Evolutionary conservation across 192 early-diverging fungal genomes (phyloP).

Genomic region (Phycomyces blakesleeanus): DNA sequence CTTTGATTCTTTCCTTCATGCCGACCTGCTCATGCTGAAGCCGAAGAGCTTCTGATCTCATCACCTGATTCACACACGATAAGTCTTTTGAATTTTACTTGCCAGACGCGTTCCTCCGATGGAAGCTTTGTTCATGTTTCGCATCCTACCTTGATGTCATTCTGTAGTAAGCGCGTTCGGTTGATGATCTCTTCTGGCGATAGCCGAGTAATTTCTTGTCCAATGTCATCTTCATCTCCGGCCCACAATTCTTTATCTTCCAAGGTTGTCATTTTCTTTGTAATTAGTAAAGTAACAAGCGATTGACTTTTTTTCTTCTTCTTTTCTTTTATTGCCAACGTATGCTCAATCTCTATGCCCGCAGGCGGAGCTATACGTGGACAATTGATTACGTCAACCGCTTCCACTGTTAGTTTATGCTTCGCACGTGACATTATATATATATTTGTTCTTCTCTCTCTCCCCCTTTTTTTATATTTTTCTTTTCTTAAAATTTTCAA

Average conservation of each 20-base stretch:
- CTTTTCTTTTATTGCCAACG: too few species aligned
- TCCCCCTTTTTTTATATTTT: too few species aligned
- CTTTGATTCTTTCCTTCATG: constrained; percentile 92
- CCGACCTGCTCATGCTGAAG: constrained; percentile 83
- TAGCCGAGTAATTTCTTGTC: constrained; percentile 84
- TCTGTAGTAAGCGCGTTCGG: constrained; percentile 88
- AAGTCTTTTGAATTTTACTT: neutral
- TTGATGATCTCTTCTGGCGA: constrained; percentile 91
- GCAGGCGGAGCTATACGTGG: neutral
- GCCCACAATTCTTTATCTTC: constrained; percentile 67
- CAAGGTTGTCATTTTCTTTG: constrained; percentile 59
- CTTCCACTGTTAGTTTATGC: too few species aligned
- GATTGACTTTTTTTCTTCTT: too few species aligned
- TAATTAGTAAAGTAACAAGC: neutral
- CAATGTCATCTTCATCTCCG: constrained; percentile 69
- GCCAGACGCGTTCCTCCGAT: neutral
- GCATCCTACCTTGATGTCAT: constrained; percentile 84
- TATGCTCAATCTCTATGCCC: neutral
- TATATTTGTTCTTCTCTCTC: too few species aligned
- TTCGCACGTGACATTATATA: too few species aligned
- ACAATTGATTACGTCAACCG: neutral
- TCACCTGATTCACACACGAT: constrained; percentile 47
- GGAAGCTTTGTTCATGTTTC: neutral
- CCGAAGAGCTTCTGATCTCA: constrained; percentile 89
- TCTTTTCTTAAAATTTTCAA: too few species aligned